Evolutionary conservation across 495 filamentous ascomycete genomes (phyloP), one percentile per base, ranked within the genome.

Genomic region (Daldinia caldariorum): DNA sequence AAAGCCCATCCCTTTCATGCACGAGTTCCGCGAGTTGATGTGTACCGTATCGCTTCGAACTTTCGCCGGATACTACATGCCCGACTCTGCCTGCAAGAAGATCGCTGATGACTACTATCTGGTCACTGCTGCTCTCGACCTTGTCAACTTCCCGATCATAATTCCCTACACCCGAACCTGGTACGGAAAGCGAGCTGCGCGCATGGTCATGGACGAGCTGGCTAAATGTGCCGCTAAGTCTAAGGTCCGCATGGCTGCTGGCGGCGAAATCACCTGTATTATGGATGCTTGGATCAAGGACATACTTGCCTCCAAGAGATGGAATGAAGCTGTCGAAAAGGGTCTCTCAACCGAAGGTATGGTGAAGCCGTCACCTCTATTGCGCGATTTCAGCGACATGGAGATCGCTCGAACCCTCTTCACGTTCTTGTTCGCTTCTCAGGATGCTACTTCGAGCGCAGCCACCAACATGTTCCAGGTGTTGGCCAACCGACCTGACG

Each of bases 111-210:
- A 99, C 79, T 99, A 95, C 80, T 99, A 96, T 79, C 86, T 92
- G 72, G 96, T 98, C 75, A 99, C 95, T 14, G 96, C 91, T 50
- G 95, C 95, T 7, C 88, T 99, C 64, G 95, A 99, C 77, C 87
- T 99, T 41, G 95, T 99, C 80, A 98, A 98, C 83, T 98, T 99
- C 86, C 95, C 95, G 38, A 91, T 99, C 82, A 97, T 98, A 79
- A 81, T 99, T 57, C 95, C 95, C 50, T 99, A 87, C 85, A 97
- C 95, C 71, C 94, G 91, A 85, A 92, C 93, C 8, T 99, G 94
- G 93, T 97, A 97, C 77, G 95, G 95, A 67, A 97, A 98, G 87
- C 95, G 93, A 81, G 93, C 94, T 16, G 89, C 95, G 43, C 91
- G 94, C 72, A 94, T 94, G 89, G 93, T 97, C 26, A 83, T 98